Evolutionary conservation across 139 green algal species (phyloP), one percentile per base, ranked within the genome.

Genomic region (Pleodorina starrii): DNA sequence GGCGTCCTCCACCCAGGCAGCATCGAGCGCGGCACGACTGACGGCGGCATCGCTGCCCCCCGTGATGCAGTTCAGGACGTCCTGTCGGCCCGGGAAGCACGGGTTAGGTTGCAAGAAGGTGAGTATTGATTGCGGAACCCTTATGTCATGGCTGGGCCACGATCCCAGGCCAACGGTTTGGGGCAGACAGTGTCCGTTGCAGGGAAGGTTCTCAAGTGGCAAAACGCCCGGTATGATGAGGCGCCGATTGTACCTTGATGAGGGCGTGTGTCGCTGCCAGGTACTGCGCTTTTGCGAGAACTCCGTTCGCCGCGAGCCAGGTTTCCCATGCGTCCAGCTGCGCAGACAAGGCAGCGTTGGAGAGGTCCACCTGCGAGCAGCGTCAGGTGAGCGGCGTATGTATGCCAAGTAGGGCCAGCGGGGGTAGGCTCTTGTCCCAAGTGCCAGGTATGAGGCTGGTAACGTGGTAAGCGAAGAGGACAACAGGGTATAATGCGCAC

Each of bases 261-360:
- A 84, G 48, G 6, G 76, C 76, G 32, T 84, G 76, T 11, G 76
- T 54, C 5, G 76, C 76, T 16, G 76, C 48, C 14, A 25, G 71
- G 50, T 84, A 84, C 10, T 48, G 48, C 21, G 50, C 17, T 66
- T 82, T 80, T 44, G 10, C 48, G 44, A 42, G 40, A 16, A 11
- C 3, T n/a, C 74, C 74, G 46, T 46, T 44, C n/a, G 29, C 43
- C 9, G 74, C 32, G 12, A 84, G n/a, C 76, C 76, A 84, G 0
- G 48, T 69, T 46, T 48, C 21, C 76, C 76, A 84, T 10, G 76
- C 76, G 19, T 69, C 50, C 76, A 84, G 48, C 32, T 69, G 32
- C 25, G 19, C 10, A 14, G 48, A n/a, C 12, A 84, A 19, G 19
- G 32, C 50, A 17, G 32, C 48, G 38, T 84, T 48, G 32, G 0